Evolutionary conservation across 306 rosid species (phyloP).

Genomic region (Sicyos baderoa): DNA sequence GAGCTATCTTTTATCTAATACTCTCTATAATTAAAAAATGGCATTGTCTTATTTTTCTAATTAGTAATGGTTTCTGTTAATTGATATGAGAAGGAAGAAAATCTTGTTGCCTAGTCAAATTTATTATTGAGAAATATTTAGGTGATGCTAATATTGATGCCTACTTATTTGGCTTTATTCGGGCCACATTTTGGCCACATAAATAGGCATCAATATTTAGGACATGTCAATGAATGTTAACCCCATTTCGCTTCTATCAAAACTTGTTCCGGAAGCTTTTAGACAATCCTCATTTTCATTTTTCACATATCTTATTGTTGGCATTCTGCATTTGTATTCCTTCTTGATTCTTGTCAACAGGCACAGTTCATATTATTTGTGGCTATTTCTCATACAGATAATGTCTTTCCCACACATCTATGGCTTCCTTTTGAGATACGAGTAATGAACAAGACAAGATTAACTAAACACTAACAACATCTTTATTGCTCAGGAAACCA

Average conservation of each 20-base stretch:
- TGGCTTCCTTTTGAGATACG: background rate
- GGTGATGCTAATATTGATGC: no score
- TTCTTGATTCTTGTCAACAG: background rate
- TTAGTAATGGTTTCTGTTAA: no score
- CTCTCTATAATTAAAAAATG: background rate
- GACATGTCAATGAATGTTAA: no score
- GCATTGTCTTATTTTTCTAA: background rate
- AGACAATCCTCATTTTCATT: background rate
- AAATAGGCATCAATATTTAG: no score
- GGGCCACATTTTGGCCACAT: no score
- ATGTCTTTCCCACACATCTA: background rate
- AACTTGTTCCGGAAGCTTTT: background rate
- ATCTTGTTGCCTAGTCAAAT: background rate
- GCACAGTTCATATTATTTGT: background rate
- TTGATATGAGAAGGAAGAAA: background rate
- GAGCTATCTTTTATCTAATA: background rate
- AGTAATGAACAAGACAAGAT: background rate
- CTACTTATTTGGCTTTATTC: no score
- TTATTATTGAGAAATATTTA: no score
- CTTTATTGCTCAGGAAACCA: slow-evolving; percentile 42
- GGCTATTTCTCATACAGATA: background rate
- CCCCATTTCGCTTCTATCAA: no score
- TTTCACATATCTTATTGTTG: background rate
- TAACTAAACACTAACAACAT: background rate
- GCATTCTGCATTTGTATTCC: background rate